phyloP scores from a whole-genome alignment of 2,329 filamentous ascomycete genomes.

The Metarhizium sp. region DNA sequence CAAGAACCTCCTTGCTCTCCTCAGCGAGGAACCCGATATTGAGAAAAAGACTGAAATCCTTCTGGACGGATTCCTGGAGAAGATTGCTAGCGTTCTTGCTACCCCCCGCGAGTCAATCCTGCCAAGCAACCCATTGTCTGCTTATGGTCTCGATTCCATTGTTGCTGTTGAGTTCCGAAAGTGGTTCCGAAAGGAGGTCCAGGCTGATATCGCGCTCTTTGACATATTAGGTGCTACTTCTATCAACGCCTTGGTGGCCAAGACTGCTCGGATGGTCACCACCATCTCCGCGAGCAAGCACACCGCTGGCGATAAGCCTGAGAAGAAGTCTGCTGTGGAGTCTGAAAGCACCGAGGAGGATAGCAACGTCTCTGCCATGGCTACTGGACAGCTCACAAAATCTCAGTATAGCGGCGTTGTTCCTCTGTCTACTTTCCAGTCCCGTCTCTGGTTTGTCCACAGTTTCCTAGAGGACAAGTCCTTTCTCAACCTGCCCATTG shows the following conservation, averaged over 20 bases:
- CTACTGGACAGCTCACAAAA: slow-evolving; percentile 12
- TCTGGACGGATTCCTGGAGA: slow-evolving; percentile 10
- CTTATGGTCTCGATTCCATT: slow-evolving; percentile 14
- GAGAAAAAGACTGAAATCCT: slow-evolving; percentile 9
- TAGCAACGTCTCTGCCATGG: slow-evolving; percentile 11
- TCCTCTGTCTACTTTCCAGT: slow-evolving; percentile 16
- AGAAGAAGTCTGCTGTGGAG: slow-evolving; percentile 8
- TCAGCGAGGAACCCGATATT: slow-evolving; percentile 6
- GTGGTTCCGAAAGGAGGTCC: slow-evolving; percentile 11
- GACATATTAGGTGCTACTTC: slow-evolving; percentile 9
- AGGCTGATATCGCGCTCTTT: slow-evolving; percentile 13
- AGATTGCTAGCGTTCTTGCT: slow-evolving; percentile 11
- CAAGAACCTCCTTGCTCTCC: slow-evolving; percentile 11
- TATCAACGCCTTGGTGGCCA: slow-evolving; percentile 13
- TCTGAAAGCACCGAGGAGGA: slow-evolving; percentile 6
- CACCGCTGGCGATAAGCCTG: slow-evolving; percentile 7
- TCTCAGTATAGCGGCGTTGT: slow-evolving; percentile 5
- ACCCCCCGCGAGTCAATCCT: slow-evolving; percentile 8
- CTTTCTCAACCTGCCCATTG: slow-evolving; percentile 15
- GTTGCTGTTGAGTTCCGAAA: slow-evolving; percentile 15
- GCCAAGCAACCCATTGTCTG: slow-evolving; percentile 9
- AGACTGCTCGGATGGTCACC: slow-evolving; percentile 13
- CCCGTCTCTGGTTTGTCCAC: slow-evolving; percentile 17
- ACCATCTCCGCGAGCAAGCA: slow-evolving; percentile 9
- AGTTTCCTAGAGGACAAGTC: slow-evolving; percentile 16